Percentiles rank a stretch among this genome's conserved stretches.
Evolutionary conservation across 106 monocot species (phyloP).

Genomic region (Dendrobium officinale): DNA sequence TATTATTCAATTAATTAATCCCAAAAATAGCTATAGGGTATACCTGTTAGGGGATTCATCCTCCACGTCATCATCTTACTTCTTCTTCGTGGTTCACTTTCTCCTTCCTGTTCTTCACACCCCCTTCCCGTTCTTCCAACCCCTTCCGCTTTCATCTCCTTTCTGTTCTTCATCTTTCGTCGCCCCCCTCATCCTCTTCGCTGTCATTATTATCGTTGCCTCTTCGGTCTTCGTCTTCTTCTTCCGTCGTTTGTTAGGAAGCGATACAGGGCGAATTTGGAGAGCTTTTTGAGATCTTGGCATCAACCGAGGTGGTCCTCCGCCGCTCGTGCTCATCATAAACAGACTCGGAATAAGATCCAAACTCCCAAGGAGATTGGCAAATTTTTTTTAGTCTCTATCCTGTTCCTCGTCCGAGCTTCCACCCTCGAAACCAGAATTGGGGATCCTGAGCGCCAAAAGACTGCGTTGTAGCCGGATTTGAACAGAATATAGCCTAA

Average conservation of each 20-base stretch:
- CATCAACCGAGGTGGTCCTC: constrained; percentile 79
- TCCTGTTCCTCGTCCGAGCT: constrained; percentile 21
- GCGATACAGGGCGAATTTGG: constrained; percentile 21
- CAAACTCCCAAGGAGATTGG: constrained; percentile 92
- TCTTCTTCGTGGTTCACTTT: constrained; percentile 8
- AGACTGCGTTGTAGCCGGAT: not conserved
- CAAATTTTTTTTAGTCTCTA: not conserved
- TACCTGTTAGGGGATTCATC: constrained; percentile 5
- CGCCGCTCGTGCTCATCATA: constrained; percentile 60
- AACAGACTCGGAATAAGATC: constrained; percentile 65
- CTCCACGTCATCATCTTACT: not conserved
- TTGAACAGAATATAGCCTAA: too few species aligned
- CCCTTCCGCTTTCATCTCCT: constrained; percentile 9
- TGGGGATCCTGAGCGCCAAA: constrained; percentile 7
- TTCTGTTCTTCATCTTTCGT: too few species aligned
- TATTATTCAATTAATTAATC: not conserved
- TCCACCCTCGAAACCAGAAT: constrained; percentile 15
- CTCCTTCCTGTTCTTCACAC: constrained; percentile 4
- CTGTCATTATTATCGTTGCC: constrained; percentile 13
- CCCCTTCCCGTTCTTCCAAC: not conserved
- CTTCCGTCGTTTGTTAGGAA: constrained; percentile 26
- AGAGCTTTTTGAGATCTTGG: constrained; percentile 63
- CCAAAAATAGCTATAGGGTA: not conserved
- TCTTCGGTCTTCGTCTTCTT: constrained; percentile 16
- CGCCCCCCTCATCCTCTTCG: constrained; percentile 13